A percentile compares a stretch with the other conserved stretches of the same genome.
phyloP scores from a whole-genome alignment of 805 yeast species.

The Saturnispora saitoi region DNA sequence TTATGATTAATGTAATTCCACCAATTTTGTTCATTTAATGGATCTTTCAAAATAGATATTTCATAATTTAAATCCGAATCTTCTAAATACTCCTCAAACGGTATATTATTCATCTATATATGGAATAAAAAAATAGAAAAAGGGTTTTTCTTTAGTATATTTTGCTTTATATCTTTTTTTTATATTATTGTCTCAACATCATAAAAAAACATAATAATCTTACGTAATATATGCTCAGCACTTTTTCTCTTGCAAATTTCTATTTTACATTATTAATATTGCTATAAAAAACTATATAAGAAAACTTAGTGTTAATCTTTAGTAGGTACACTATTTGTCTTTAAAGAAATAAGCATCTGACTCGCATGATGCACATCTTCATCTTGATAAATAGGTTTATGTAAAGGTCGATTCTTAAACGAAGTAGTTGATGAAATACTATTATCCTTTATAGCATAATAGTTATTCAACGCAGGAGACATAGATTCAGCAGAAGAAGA shows the following conservation, averaged over 20 bases:
- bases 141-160: not conserved
- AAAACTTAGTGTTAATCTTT: not conserved
- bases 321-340: not conserved
- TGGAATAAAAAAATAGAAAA: not conserved
- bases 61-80: slow-evolving; percentile 4
- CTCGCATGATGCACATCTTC: slow-evolving; percentile 9
- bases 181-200: not conserved
- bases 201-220: too few species aligned
- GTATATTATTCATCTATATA: slow-evolving; percentile 22
- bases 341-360: slow-evolving; percentile 4
- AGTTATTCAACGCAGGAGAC: not conserved
- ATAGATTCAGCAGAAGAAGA: not conserved
- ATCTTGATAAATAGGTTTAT: not conserved
- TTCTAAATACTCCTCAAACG: slow-evolving; percentile 27
- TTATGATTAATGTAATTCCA: slow-evolving; percentile 34
- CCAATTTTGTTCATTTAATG: slow-evolving; percentile 36
- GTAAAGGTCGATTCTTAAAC: not conserved
- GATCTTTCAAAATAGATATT: slow-evolving; percentile 20
- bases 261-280: not conserved
- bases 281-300: not conserved
- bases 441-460: not conserved
- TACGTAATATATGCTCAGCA: too few species aligned
- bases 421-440: not conserved
- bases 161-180: not conserved
- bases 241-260: too few species aligned